A percentile compares a stretch with the other conserved stretches of the same genome.
These are phyloP conservation scores for Protea cynaroides DNA, from an alignment of 164 flowering plant species.

Conservation along the genomic window DNA sequence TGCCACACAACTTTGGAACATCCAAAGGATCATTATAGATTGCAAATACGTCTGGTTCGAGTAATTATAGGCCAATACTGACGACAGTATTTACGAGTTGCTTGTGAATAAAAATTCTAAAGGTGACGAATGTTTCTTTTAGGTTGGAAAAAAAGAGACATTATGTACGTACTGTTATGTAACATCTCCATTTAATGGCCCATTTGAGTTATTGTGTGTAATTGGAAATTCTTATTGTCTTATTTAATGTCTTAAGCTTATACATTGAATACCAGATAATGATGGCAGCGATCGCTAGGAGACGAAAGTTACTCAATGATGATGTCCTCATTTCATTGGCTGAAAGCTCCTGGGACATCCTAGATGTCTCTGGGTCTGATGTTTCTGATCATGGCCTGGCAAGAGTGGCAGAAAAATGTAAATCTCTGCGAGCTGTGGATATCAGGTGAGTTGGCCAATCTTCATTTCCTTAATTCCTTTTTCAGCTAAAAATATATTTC, in stretches of 20 bases:
- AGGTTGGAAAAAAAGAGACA: neutral
- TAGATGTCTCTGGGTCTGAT: constrained; percentile 81
- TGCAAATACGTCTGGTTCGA: no score
- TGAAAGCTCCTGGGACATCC: constrained; percentile 73
- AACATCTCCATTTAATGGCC: neutral
- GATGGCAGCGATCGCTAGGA: constrained; percentile 67
- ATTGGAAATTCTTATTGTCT: neutral
- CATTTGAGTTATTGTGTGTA: neutral
- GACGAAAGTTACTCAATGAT: constrained; percentile 73
- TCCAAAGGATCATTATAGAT: no score
- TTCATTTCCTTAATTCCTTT: neutral
- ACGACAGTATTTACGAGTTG: no score
- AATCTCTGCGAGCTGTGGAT: constrained; percentile 58
- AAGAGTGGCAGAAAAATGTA: constrained; percentile 54
- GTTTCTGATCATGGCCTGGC: constrained; percentile 71
- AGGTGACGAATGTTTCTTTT: no score
- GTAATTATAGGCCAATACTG: no score
- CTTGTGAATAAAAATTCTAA: no score
- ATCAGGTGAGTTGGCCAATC: constrained; percentile 48
- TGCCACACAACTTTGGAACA: no score
- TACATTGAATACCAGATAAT: constrained; percentile 44
- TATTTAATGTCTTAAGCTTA: constrained; percentile 1
- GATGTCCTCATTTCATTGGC: constrained; percentile 64
- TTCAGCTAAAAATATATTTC: neutral
- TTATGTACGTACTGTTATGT: neutral